Evolutionary conservation across 441 rosid species (phyloP).

Genomic region (Gossypium schwendimanii): DNA sequence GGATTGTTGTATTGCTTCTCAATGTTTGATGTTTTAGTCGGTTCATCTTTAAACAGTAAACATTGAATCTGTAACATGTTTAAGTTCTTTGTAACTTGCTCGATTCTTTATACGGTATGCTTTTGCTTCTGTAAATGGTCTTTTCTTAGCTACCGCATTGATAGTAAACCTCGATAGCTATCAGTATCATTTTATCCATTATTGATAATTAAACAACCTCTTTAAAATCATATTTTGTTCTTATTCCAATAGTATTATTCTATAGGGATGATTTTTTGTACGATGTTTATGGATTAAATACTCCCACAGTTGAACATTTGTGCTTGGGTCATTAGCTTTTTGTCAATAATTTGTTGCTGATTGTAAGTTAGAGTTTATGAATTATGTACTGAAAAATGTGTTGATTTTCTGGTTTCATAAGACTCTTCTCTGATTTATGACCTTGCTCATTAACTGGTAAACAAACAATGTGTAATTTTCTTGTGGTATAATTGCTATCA

Average conservation of each 20-base stretch:
- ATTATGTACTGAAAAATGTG: no score
- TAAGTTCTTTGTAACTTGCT: neutral
- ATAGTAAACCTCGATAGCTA: no score
- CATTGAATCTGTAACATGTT: neutral
- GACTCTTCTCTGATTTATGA: neutral
- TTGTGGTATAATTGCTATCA: neutral
- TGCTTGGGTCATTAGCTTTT: neutral
- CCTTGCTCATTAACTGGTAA: neutral
- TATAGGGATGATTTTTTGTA: neutral
- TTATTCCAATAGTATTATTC: no score
- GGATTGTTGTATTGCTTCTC: constrained; percentile 8
- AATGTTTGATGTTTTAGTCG: neutral
- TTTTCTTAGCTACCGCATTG: neutral
- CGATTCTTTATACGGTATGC: neutral
- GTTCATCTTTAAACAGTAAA: neutral
- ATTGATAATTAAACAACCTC: no score
- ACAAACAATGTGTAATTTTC: neutral
- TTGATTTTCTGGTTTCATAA: no score
- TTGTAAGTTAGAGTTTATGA: no score
- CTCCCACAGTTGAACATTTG: neutral
- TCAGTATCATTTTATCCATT: no score
- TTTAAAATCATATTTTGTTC: no score
- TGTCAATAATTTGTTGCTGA: neutral
- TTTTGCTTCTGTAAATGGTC: neutral
- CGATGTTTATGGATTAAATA: neutral